phyloP scores from a whole-genome alignment of 2,329 filamentous ascomycete species.

The Neopestalotiopsis clavispora region DNA sequence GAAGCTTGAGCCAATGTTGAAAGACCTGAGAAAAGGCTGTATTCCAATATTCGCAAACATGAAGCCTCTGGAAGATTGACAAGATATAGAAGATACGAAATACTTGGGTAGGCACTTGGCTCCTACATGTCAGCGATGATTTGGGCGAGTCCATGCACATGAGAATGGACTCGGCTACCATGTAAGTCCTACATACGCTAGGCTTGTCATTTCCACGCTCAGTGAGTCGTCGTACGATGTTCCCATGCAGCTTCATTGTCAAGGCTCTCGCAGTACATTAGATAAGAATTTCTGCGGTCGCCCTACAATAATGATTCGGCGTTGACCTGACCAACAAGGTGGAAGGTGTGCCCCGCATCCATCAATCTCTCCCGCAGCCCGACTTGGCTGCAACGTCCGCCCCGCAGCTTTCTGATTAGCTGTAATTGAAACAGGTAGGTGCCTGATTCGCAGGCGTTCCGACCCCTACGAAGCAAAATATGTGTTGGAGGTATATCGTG shows the following conservation, averaged over 20 bases:
- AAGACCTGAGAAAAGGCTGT: no score
- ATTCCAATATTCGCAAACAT: no score
- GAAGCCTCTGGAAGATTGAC: no score
- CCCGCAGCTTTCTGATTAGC: not conserved
- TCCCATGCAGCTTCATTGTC: not conserved
- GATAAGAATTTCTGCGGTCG: not conserved
- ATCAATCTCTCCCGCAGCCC: not conserved
- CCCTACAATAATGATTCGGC: not conserved
- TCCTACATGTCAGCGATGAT: not conserved
- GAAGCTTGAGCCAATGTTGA: no score
- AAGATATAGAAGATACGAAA: no score
- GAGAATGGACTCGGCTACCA: not conserved
- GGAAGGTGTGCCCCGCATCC: not conserved
- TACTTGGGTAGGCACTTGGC: not conserved
- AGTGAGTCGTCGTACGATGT: constrained; percentile 9
- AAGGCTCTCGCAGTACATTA: not conserved
- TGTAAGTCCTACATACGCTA: not conserved
- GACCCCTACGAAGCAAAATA: not conserved
- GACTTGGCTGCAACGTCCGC: not conserved
- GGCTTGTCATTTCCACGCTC: not conserved
- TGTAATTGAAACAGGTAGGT: not conserved
- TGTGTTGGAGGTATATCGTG: not conserved
- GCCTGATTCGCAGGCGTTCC: not conserved
- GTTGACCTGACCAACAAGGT: not conserved
- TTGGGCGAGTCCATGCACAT: not conserved